Conservation (phyloP, 805 yeast genomes). For the Kluyveromyces nonfermentans region DNA sequence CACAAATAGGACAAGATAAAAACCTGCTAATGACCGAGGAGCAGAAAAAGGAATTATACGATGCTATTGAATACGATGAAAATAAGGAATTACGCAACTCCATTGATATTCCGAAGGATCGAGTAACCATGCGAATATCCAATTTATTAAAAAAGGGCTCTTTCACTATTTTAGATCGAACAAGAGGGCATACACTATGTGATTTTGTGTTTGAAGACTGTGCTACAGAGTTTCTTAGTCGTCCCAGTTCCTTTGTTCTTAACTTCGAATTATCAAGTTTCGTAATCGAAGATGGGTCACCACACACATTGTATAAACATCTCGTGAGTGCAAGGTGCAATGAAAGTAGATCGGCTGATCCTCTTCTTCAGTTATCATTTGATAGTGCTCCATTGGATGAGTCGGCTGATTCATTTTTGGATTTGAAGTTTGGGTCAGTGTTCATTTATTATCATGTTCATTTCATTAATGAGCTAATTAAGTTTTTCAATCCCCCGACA, state of each 20-base stretch:
- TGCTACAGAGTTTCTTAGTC: constrained; percentile 56
- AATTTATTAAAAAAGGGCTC: constrained; percentile 73
- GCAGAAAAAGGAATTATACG: constrained; percentile 81
- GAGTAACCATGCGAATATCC: constrained; percentile 55
- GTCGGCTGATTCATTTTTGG: constrained; percentile 69
- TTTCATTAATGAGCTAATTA: constrained; percentile 64
- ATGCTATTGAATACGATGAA: constrained; percentile 88
- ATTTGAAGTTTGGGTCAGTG: constrained; percentile 73
- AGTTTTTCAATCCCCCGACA: constrained; percentile 80
- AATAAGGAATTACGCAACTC: constrained; percentile 34
- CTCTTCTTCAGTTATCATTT: constrained; percentile 73
- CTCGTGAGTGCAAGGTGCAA: constrained; percentile 55
- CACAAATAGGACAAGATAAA: constrained; percentile 29
- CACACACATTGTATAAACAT: constrained; percentile 70
- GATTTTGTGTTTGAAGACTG: constrained; percentile 80
- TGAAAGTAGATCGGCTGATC: constrained; percentile 35
- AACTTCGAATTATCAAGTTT: constrained; percentile 73
- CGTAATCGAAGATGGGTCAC: constrained; percentile 80
- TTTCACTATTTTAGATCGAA: constrained; percentile 41
- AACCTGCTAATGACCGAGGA: constrained; percentile 61
- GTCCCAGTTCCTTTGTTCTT: constrained; percentile 69
- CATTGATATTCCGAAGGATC: constrained; percentile 61
- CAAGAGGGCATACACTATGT: constrained; percentile 42
- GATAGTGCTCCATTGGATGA: constrained; percentile 83
- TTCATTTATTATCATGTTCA: constrained; percentile 83